These are phyloP conservation scores for Saccharum officinarum DNA, from an alignment of 176 grass and related monocot species.

Conservation along the genomic window DNA sequence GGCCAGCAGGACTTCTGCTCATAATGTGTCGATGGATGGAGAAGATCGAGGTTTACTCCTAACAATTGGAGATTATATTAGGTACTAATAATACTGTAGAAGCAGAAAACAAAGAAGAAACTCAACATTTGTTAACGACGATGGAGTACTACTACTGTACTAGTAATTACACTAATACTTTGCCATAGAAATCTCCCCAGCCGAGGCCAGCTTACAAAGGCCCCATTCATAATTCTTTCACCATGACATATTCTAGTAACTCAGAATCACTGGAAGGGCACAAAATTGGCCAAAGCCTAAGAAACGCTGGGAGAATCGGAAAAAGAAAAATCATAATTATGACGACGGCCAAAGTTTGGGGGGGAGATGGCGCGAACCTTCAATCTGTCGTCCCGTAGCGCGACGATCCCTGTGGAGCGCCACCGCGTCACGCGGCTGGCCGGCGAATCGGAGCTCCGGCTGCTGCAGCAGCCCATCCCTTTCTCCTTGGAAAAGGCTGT, in stretches of 20 bases:
- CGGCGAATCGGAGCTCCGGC: slow-evolving; percentile 67
- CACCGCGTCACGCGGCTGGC: slow-evolving; percentile 65
- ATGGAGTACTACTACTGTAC: neutral
- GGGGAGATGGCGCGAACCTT: slow-evolving; percentile 47
- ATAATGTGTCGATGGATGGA: neutral
- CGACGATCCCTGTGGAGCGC: slow-evolving; percentile 92
- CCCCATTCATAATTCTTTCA: neutral
- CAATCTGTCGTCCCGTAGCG: slow-evolving; percentile 80
- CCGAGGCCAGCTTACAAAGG: neutral
- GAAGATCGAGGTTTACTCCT: neutral
- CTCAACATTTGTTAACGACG: neutral
- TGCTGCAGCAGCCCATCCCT: slow-evolving; percentile 81
- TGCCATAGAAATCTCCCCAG: neutral
- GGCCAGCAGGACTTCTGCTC: neutral
- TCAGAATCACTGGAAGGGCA: neutral
- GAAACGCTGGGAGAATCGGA: neutral
- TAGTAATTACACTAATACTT: neutral
- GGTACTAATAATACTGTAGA: neutral
- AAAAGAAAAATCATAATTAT: neutral
- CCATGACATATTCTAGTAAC: neutral
- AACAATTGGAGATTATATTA: neutral
- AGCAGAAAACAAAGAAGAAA: neutral
- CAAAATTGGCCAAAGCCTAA: neutral
- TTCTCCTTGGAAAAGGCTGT: neutral
- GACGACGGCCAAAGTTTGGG: neutral